Evolutionary conservation across 1,284 basidiomycete genomes (phyloP), one percentile per base, ranked within the genome.

Genomic region (Trichosporon sp.): DNA sequence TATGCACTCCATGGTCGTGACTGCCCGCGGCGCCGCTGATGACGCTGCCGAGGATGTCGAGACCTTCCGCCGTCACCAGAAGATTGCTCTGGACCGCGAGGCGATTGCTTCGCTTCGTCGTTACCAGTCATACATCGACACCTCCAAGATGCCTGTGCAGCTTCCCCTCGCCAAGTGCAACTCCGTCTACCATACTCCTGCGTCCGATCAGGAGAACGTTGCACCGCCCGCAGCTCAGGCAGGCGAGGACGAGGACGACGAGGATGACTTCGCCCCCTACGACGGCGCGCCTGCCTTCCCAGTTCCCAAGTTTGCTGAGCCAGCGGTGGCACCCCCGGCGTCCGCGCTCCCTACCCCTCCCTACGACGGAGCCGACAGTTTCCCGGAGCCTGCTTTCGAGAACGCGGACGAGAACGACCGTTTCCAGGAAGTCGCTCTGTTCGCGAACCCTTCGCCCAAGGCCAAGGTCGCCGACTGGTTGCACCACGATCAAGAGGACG

Each of bases 1-100:
- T 29, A 62, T 62, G 62, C 64, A 69, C 68, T 31, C 25, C 18
- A 64, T 66, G 58, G 68, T 69, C 34, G 23, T 11, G 9, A 69
- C 65, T n/a, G 68, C 68, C n/a, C 67, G 65, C 6, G 47, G 32
- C n/a, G 51, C 25, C n/a, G 65, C 65, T 6, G 65, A 65, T 15
- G 51, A 38, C 23, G 34, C 51, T 7, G 65, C 56, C n/a, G 32
- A 51, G 18, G 29, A 51, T 13, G 27, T 51, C 29, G 27, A 60
- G 5, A 31, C 15, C 15, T 60, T 60, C 56, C 29, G 56, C n/a
- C 56, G 29, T n/a, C 27, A n/a, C 2, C 56, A n/a, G 29, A 60
- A 31, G 27, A 18, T 13, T 6, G 29, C 5, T n/a, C 7, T 60
- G 15, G 56, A 31, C 29, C 18, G n/a, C 29, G 56, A 32, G 15